phyloP scores from a whole-genome alignment of 2,329 filamentous ascomycete genomes.

The Diaporthe sp. region DNA sequence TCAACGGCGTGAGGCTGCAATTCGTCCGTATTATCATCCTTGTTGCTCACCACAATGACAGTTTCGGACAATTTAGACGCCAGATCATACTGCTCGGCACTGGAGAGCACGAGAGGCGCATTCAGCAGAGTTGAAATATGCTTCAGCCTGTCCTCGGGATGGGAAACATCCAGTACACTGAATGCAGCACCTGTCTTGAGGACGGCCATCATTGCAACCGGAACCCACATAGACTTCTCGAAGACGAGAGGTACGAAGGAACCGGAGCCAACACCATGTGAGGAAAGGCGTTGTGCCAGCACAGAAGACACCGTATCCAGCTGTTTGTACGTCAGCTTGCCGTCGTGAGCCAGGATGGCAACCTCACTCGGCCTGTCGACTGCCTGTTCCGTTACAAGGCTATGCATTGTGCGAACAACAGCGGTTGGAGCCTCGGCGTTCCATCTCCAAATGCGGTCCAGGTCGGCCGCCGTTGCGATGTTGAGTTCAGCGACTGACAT shows the following conservation, averaged over 20 bases:
- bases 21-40: too few relatives aligned
- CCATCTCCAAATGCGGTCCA: background rate
- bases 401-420: background rate
- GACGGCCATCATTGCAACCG: conserved; percentile 34
- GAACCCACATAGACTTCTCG: conserved; percentile 34
- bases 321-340: background rate
- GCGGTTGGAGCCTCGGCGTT: background rate
- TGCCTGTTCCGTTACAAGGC: background rate
- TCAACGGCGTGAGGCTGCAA: too few relatives aligned
- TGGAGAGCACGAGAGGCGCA: background rate
- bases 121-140: background rate
- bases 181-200: conserved; percentile 31
- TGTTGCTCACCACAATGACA: background rate
- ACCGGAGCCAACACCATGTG: background rate
- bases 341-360: background rate
- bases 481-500: background rate
- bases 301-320: background rate
- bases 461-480: background rate
- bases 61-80: background rate
- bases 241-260: conserved; percentile 12
- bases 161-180: conserved; percentile 48
- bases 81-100: background rate
- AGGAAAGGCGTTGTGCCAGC: background rate
- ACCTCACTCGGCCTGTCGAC: background rate
- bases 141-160: background rate